Conservation (phyloP, 768 basidiomycete genomes). For the Rhodotorula kratochvilovae region DNA sequence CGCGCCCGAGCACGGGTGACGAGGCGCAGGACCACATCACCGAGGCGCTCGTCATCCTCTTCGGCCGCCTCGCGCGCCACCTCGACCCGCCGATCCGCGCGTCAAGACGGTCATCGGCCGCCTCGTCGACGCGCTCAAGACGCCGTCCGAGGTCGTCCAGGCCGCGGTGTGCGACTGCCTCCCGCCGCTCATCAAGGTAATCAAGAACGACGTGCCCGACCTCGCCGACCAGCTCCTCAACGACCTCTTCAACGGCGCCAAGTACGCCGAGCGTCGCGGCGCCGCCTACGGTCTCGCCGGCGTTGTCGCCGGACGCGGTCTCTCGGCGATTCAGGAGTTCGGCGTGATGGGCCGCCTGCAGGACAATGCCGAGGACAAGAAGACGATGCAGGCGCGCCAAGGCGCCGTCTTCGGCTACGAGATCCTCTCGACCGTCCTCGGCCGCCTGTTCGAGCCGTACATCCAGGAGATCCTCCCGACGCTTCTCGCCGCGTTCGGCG, state of each 20-base stretch:
- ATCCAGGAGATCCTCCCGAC: constrained; percentile 76
- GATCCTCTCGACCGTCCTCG: constrained; percentile 77
- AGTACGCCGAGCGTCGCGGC: constrained; percentile 91
- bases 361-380: constrained; percentile 80
- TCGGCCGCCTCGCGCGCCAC: constrained; percentile 86
- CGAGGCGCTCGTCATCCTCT: constrained; percentile 89
- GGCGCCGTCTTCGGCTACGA: constrained; percentile 94
- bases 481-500: constrained; percentile 78
- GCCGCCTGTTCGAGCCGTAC: constrained; percentile 90
- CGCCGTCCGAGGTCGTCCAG: constrained; percentile 93
- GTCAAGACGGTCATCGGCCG: constrained; percentile 77
- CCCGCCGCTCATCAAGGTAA: constrained; percentile 71
- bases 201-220: constrained; percentile 58
- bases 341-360: constrained; percentile 68
- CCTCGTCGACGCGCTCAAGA: constrained; percentile 81
- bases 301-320: constrained; percentile 82
- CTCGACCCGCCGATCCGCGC: constrained; percentile 69
- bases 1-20: constrained; percentile 50
- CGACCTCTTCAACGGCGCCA: constrained; percentile 69
- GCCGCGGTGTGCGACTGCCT: constrained; percentile 94
- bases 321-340: constrained; percentile 77
- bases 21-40: constrained; percentile 75
- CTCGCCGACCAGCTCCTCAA: constrained; percentile 74
- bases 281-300: constrained; percentile 95
- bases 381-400: constrained; percentile 76